Evolutionary conservation across 495 filamentous ascomycete genomes (phyloP).

Genomic region (Neurospora tetraspora): DNA sequence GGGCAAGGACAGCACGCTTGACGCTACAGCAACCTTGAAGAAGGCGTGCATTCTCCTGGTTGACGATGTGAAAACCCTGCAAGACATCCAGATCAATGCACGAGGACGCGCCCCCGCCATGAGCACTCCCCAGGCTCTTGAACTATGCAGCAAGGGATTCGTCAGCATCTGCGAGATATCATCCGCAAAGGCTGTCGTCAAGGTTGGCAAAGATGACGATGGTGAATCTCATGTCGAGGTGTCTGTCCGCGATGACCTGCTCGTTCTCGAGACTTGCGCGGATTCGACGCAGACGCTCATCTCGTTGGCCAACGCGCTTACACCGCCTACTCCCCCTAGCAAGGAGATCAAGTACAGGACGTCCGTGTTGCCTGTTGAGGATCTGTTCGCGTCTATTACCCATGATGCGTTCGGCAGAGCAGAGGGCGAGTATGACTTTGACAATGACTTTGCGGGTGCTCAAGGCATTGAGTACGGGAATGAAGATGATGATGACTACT

Average conservation of each 20-base stretch:
- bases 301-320: slow-evolving; percentile 66
- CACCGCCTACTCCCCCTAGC: slow-evolving; percentile 71
- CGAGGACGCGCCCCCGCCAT: slow-evolving; percentile 31
- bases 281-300: slow-evolving; percentile 95
- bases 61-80: slow-evolving; percentile 43
- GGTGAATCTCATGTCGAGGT: slow-evolving; percentile 62
- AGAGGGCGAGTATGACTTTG: slow-evolving; percentile 47
- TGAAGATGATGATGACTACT: slow-evolving; percentile 26
- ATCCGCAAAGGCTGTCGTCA: slow-evolving; percentile 56
- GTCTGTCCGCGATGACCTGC: slow-evolving; percentile 70
- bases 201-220: slow-evolving; percentile 37
- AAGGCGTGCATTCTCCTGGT: slow-evolving; percentile 77
- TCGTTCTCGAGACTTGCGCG: slow-evolving; percentile 89
- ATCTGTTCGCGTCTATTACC: slow-evolving; percentile 83
- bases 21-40: slow-evolving; percentile 55
- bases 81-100: slow-evolving; percentile 37
- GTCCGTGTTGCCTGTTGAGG: slow-evolving; percentile 70
- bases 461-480: slow-evolving; percentile 25
- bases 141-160: slow-evolving; percentile 62
- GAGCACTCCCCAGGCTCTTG: slow-evolving; percentile 47
- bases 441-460: slow-evolving; percentile 41
- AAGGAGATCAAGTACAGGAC: slow-evolving; percentile 79
- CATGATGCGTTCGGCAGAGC: slow-evolving; percentile 64
- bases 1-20: slow-evolving; percentile 48
- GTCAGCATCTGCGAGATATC: slow-evolving; percentile 80